Conservation (phyloP, 1,284 basidiomycete species). For the Stygiomarasmius scandens region DNA sequence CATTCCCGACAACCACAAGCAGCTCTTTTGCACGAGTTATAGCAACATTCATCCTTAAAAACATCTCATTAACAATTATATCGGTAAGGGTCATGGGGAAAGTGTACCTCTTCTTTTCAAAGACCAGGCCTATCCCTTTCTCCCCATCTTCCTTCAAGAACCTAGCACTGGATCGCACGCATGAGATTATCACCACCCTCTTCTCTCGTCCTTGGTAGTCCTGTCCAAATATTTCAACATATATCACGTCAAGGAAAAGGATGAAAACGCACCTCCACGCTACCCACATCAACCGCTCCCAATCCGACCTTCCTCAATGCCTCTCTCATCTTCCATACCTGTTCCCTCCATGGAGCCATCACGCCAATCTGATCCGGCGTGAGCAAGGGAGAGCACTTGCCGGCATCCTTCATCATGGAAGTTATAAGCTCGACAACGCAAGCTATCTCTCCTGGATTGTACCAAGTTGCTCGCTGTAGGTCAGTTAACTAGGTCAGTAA, state of each 20-base stretch:
- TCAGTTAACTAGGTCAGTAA: neutral
- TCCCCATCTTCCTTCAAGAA: slow-evolving; percentile 46
- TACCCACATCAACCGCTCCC: slow-evolving; percentile 48
- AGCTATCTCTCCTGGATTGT: slow-evolving; percentile 46
- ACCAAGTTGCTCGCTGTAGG: slow-evolving; percentile 45
- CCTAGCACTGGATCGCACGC: slow-evolving; percentile 44
- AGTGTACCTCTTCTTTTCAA: slow-evolving; percentile 44
- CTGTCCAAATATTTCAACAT: slow-evolving; percentile 18
- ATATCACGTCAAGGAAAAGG: no score
- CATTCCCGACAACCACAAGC: slow-evolving; percentile 47
- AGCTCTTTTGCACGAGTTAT: slow-evolving; percentile 51
- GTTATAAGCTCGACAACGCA: slow-evolving; percentile 37
- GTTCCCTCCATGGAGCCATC: slow-evolving; percentile 51
- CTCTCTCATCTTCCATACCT: slow-evolving; percentile 50
- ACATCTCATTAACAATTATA: neutral
- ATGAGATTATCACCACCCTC: slow-evolving; percentile 48
- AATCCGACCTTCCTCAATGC: slow-evolving; percentile 40
- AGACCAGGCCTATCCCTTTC: slow-evolving; percentile 45
- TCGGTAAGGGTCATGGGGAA: no score
- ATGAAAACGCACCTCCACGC: slow-evolving; percentile 40
- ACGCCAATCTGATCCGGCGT: slow-evolving; percentile 43
- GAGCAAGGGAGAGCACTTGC: slow-evolving; percentile 38
- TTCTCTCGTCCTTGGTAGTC: slow-evolving; percentile 51
- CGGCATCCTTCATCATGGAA: slow-evolving; percentile 37
- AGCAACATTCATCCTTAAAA: slow-evolving; percentile 48